phyloP scores from a whole-genome alignment of 306 rosid genomes.

The Rosa lucieae region DNA sequence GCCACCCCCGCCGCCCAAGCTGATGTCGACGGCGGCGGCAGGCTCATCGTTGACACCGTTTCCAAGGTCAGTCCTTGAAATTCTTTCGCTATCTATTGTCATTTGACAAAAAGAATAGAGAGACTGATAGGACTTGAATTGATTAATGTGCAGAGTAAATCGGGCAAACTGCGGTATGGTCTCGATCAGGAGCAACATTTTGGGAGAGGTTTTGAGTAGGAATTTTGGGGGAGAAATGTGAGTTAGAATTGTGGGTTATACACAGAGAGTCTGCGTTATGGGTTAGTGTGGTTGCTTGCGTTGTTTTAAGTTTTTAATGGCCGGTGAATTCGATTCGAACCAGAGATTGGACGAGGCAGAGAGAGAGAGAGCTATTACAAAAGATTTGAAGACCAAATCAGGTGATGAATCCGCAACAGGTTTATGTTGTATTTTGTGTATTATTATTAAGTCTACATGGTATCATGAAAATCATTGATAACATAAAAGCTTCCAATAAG shows the following conservation, averaged over 20 bases:
- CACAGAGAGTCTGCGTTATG: neutral
- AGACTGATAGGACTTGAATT: neutral
- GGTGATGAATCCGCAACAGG: slow-evolving; percentile 11
- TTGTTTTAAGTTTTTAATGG: neutral
- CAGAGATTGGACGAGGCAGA: slow-evolving; percentile 25
- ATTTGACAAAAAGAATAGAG: neutral
- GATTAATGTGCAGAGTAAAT: slow-evolving; percentile 37
- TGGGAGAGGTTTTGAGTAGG: slow-evolving; percentile 49
- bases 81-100: neutral
- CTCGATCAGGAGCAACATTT: slow-evolving; percentile 28
- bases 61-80: slow-evolving; percentile 37
- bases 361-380: neutral
- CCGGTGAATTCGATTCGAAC: slow-evolving; percentile 25
- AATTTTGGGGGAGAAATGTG: slow-evolving; percentile 5
- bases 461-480: neutral
- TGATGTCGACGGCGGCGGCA: neutral
- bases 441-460: neutral
- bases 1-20: slow-evolving; percentile 20
- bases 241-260: slow-evolving; percentile 3
- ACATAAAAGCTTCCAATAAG: slow-evolving; percentile 14
- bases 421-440: slow-evolving; percentile 15
- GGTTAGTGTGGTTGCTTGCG: neutral
- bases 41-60: slow-evolving; percentile 10
- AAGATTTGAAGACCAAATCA: slow-evolving; percentile 15
- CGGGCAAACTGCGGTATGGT: slow-evolving; percentile 34